These are phyloP conservation scores for Teunomyces tritomae DNA, from an alignment of 805 yeast genomes.

Conservation along the genomic window DNA sequence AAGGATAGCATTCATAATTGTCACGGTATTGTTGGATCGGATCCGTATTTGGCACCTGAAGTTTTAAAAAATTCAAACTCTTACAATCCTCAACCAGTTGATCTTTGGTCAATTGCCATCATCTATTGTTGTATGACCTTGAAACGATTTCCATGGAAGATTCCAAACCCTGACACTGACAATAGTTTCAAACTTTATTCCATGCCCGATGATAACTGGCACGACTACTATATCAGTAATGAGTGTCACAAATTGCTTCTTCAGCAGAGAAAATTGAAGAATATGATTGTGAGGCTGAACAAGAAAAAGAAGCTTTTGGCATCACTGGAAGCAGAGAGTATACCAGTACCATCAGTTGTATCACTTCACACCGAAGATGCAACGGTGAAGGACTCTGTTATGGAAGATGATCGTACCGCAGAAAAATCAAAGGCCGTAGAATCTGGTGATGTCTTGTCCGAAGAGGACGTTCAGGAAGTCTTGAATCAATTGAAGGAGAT, in stretches of 20 bases:
- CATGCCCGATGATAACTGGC: conserved; percentile 68
- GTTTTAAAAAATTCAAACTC: conserved; percentile 50
- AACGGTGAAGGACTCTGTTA: conserved; percentile 9
- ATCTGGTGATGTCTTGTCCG: conserved; percentile 25
- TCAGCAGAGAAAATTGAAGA: conserved; percentile 56
- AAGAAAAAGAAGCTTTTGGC: conserved; percentile 33
- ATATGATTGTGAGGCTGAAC: conserved; percentile 40
- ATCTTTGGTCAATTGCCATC: conserved; percentile 82
- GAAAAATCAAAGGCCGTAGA: background rate
- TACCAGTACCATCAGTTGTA: no score
- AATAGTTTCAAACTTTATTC: conserved; percentile 67
- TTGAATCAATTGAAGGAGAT: conserved; percentile 34
- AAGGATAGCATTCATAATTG: conserved; percentile 23
- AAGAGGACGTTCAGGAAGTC: conserved; percentile 31
- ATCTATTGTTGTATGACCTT: conserved; percentile 85
- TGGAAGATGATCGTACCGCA: conserved; percentile 8
- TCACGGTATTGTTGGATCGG: conserved; percentile 81
- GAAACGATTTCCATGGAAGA: conserved; percentile 86
- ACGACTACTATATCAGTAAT: conserved; percentile 72
- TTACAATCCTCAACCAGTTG: conserved; percentile 77
- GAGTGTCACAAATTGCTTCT: conserved; percentile 66
- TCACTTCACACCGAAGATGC: conserved; percentile 3
- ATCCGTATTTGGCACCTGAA: conserved; percentile 86
- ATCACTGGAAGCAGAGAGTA: conserved; percentile 5
- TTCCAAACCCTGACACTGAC: conserved; percentile 59